A percentile compares a stretch with the other conserved stretches of the same genome.
Evolutionary conservation across 495 filamentous ascomycete genomes (phyloP).

Genomic region (Penicillium ucsense): DNA sequence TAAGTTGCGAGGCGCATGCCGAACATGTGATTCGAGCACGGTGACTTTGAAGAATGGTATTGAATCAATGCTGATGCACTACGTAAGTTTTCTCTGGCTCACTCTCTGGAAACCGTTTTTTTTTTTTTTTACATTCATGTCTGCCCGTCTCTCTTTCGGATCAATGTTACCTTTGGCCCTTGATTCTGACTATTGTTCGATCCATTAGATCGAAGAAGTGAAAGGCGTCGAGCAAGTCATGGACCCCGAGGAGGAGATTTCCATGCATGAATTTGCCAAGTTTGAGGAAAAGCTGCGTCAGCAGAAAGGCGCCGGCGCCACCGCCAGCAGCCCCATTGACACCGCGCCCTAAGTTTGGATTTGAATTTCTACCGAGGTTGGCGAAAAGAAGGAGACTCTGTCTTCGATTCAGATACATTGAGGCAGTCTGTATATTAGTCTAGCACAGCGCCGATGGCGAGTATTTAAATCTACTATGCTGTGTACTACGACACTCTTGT

Average conservation of each 20-base stretch:
- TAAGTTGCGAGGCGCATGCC: conserved; percentile 85
- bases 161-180: too few species aligned
- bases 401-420: too few species aligned
- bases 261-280: conserved; percentile 81
- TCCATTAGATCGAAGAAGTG: conserved; percentile 79
- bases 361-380: too few species aligned
- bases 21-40: conserved; percentile 92
- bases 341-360: conserved; percentile 29
- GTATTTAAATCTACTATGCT: neutral
- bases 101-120: neutral
- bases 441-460: neutral
- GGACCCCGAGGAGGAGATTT: conserved; percentile 86
- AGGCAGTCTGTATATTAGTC: neutral
- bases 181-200: conserved; percentile 9
- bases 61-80: conserved; percentile 93
- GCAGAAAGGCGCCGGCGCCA: conserved; percentile 54
- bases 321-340: conserved; percentile 56
- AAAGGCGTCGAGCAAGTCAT: conserved; percentile 84
- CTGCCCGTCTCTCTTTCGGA: too few species aligned
- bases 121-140: too few species aligned
- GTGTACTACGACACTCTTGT: neutral
- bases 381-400: too few species aligned
- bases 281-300: conserved; percentile 90
- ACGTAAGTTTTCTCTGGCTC: conserved; percentile 33
- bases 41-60: conserved; percentile 95